Conservation (phyloP, 495 filamentous ascomycete species). For the Cercophora scortea region DNA sequence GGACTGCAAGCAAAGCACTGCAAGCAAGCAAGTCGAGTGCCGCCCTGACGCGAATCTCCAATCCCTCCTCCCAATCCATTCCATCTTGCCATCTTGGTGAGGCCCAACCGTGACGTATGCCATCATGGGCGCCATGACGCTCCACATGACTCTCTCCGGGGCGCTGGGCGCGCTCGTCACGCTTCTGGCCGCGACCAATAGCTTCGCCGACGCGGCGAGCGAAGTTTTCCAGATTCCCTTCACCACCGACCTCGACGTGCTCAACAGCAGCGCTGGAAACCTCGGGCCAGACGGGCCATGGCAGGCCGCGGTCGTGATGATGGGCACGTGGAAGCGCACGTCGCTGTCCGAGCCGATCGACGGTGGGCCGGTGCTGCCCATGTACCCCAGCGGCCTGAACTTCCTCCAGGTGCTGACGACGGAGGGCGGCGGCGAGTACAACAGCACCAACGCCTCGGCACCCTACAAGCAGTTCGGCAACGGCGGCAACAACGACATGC, state of each 20-base stretch:
- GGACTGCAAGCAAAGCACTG: too few relatives aligned
- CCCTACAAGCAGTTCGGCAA: not conserved
- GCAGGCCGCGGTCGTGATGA: slow-evolving; percentile 16
- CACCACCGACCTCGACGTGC: not conserved
- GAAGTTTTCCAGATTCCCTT: slow-evolving; percentile 6
- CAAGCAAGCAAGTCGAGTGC: too few relatives aligned
- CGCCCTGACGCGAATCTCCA: too few relatives aligned
- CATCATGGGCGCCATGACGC: too few relatives aligned
- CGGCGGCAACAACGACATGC: not conserved
- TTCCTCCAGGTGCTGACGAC: not conserved
- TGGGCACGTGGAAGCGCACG: slow-evolving; percentile 6
- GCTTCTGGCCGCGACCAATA: too few relatives aligned
- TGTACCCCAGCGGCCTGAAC: slow-evolving; percentile 7
- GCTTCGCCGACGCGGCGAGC: not conserved
- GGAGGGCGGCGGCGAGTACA: slow-evolving; percentile 2
- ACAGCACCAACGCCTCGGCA: not conserved
- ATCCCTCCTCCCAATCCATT: too few relatives aligned
- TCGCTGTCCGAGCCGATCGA: not conserved
- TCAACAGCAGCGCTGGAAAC: not conserved
- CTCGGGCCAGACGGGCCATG: slow-evolving; percentile 28
- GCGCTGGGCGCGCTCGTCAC: too few relatives aligned
- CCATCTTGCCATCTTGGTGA: too few relatives aligned
- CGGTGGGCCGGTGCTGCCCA: not conserved
- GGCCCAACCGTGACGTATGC: too few relatives aligned
- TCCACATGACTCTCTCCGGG: too few relatives aligned